Base-by-base conservation (phyloP, 1,139 yeast genomes). In the Protomyces inundatus region DNA sequence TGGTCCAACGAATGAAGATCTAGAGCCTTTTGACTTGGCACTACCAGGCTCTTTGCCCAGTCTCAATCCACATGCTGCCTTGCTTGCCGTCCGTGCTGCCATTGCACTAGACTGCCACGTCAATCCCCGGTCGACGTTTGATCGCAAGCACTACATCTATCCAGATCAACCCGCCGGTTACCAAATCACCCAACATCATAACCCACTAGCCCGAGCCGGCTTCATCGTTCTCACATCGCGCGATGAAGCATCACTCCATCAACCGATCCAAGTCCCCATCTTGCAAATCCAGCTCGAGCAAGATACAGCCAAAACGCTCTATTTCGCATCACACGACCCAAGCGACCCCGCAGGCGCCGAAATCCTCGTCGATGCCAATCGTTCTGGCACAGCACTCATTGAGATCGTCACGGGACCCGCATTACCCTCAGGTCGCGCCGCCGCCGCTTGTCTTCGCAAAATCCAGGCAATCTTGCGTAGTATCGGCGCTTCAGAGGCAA, bases 111-210 rank as follows among this genome's bases (percentile, higher is more conserved):
- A 85, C 55, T 83, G 91, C 67, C 74, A 79, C 0, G 80, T 93
- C 23, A 83, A 84, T 66, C 68, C 75, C 0, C 69, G 73, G 9
- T 87, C 93, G 0, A 77, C 86, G 1, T 93, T 93, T 73, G 99
- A 93, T 73, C 78, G 99, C 68, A 93, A 93, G 73, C 99, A 93
- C 74, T 93, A 93, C 74, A 91, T 93, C 74, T 93, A 93, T 73
- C 95, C 95, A 0, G 99, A 93, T 74, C 98, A 93, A 74, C 98
- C 98, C 0, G 77, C 88, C 62, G 99, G 99, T 0, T 93, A 90
- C 74, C 99, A 93, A 73, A 86, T 93, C 64, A 93, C 99, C 0
- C 99, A 93, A 75, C 88, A 84, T 71, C 90, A 82, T 61, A 80
- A 81, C 55, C 98, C 99, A 0, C 78, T 88, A 58, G 96, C 97